phyloP scores from a whole-genome alignment of 1,139 yeast genomes.

The Yamadazyma sp. region DNA sequence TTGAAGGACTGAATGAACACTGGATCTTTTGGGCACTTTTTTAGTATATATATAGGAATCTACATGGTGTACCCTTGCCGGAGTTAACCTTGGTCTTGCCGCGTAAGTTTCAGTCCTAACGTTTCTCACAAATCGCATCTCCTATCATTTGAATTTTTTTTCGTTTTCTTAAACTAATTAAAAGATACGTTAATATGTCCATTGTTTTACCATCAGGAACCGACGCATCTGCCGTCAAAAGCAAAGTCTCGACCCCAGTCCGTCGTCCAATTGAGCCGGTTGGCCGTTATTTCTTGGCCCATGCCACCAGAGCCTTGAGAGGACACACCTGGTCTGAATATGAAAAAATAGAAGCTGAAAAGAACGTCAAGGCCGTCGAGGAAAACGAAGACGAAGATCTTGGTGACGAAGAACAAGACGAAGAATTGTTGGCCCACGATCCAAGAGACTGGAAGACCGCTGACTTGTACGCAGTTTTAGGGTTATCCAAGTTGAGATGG shows the following conservation, averaged over 20 bases:
- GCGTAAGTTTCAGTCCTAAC: too few relatives aligned
- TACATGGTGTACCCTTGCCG: too few relatives aligned
- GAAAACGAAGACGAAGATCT: conserved; percentile 69
- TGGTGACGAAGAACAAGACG: conserved; percentile 76
- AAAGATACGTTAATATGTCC: conserved; percentile 8
- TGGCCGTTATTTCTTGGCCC: conserved; percentile 93
- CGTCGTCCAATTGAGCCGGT: conserved; percentile 95
- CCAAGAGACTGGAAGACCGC: conserved; percentile 98
- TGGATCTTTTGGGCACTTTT: too few relatives aligned
- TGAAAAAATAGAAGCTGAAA: conserved; percentile 91
- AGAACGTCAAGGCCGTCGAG: conserved; percentile 75
- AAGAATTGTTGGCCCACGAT: conserved; percentile 80
- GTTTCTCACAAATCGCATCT: neutral
- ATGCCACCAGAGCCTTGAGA: conserved; percentile 92
- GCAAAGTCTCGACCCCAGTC: conserved; percentile 61
- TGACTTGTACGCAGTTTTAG: conserved; percentile 94
- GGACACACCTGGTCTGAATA: conserved; percentile 99
- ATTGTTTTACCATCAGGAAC: conserved; percentile 28
- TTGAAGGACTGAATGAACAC: conserved; percentile 48
- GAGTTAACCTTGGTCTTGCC: too few relatives aligned
- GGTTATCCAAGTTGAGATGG: conserved; percentile 87
- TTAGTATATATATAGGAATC: too few relatives aligned
- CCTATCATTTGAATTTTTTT: neutral
- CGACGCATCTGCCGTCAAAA: conserved; percentile 51
- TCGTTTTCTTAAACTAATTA: too few relatives aligned